Conservation (phyloP, 2,329 filamentous ascomycete genomes). For the Cytospora piceicola region DNA sequence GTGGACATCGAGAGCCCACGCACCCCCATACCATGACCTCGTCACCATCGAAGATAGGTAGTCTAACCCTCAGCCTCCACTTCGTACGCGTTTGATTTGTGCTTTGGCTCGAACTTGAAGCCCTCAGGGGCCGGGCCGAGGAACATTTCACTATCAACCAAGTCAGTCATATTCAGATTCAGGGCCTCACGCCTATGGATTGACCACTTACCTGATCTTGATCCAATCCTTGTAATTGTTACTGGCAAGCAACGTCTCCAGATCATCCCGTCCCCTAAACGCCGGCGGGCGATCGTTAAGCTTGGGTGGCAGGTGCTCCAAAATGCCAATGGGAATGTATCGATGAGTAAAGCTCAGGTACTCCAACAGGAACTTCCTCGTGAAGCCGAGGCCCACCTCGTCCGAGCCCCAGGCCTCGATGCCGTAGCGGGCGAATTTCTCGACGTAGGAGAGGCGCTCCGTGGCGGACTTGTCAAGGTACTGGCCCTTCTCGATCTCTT, state of each 20-base stretch:
- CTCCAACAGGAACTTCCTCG: slow-evolving; percentile 89
- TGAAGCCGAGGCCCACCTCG: slow-evolving; percentile 89
- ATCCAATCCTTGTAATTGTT: slow-evolving; percentile 97
- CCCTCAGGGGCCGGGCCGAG: slow-evolving; percentile 85
- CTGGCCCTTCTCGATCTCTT: slow-evolving; percentile 89
- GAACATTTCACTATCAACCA: slow-evolving; percentile 83
- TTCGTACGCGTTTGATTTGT: slow-evolving; percentile 92
- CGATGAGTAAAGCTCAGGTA: slow-evolving; percentile 93
- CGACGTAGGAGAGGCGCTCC: slow-evolving; percentile 82
- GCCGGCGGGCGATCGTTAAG: slow-evolving; percentile 88
- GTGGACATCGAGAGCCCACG: not conserved
- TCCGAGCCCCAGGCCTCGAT: slow-evolving; percentile 95
- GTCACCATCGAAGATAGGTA: not conserved
- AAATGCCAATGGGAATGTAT: slow-evolving; percentile 86
- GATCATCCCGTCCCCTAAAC: slow-evolving; percentile 81
- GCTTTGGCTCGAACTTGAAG: slow-evolving; percentile 96
- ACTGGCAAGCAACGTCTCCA: slow-evolving; percentile 92
- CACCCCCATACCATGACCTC: no score
- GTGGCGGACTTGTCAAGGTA: slow-evolving; percentile 93
- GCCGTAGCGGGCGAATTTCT: slow-evolving; percentile 88
- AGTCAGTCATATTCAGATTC: slow-evolving; percentile 27
- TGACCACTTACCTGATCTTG: slow-evolving; percentile 80
- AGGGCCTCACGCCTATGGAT: slow-evolving; percentile 22
- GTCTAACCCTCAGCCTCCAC: slow-evolving; percentile 73
- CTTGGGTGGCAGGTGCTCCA: slow-evolving; percentile 85